These are phyloP conservation scores for Fonsecaea pedrosoi DNA, from an alignment of 2,329 filamentous ascomycete genomes.

Conservation along the genomic window DNA sequence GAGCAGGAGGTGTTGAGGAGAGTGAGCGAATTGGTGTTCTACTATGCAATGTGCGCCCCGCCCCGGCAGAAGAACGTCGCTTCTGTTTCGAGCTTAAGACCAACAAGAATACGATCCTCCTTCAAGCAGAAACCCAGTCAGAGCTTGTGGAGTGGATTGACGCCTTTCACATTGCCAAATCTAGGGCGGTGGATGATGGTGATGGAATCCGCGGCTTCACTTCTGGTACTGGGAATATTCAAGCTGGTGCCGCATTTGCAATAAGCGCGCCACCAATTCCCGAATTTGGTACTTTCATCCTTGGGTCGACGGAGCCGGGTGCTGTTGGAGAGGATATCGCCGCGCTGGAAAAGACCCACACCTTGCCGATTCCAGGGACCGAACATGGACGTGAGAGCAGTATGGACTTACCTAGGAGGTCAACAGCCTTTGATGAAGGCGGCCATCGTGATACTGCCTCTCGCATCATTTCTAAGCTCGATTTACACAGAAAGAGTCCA, in stretches of 20 bases:
- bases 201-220: conserved; percentile 59
- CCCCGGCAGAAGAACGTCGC: conserved; percentile 87
- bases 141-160: conserved; percentile 95
- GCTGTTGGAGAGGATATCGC: conserved; percentile 57
- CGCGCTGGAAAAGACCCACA: conserved; percentile 66
- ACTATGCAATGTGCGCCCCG: conserved; percentile 89
- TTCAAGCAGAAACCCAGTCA: conserved; percentile 90
- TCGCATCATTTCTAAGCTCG: conserved; percentile 90
- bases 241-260: conserved; percentile 77
- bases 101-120: conserved; percentile 84
- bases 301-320: conserved; percentile 67
- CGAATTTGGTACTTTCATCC: conserved; percentile 83
- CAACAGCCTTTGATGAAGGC: conserved; percentile 70
- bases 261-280: conserved; percentile 87
- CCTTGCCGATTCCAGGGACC: conserved; percentile 68
- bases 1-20: conserved; percentile 85
- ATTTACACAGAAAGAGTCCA: conserved; percentile 78
- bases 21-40: conserved; percentile 95
- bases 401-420: conserved; percentile 69
- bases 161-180: conserved; percentile 92
- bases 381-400: conserved; percentile 70
- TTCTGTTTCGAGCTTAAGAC: conserved; percentile 99
- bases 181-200: conserved; percentile 81
- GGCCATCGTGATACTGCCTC: conserved; percentile 80
- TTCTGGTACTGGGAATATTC: conserved; percentile 53